Conservation (phyloP, 257 asterid genomes). For the Craterostigma plantagineum region DNA sequence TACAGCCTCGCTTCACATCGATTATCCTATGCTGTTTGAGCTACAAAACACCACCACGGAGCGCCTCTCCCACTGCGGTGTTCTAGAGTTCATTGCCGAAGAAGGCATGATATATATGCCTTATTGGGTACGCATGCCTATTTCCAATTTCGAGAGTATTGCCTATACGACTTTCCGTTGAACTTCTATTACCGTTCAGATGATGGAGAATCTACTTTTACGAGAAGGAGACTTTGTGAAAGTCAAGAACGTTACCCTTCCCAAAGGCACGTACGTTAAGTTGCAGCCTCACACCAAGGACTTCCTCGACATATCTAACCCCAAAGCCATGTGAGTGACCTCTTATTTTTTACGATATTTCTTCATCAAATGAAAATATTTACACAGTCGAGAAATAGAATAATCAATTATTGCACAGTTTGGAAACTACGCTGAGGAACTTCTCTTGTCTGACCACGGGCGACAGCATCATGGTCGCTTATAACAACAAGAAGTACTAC, state of each 20-base stretch:
- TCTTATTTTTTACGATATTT: no score
- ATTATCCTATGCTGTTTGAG: slow-evolving; percentile 98
- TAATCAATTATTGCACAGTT: slow-evolving; percentile 24
- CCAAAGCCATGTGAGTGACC: slow-evolving; percentile 85
- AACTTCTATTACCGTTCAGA: slow-evolving; percentile 20
- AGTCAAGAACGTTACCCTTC: slow-evolving; percentile 78
- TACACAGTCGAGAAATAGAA: no score
- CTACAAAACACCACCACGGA: slow-evolving; percentile 60
- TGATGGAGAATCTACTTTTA: slow-evolving; percentile 92
- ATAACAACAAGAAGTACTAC: slow-evolving; percentile 81
- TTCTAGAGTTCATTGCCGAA: slow-evolving; percentile 94
- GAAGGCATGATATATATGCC: slow-evolving; percentile 99
- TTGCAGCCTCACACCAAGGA: slow-evolving; percentile 93
- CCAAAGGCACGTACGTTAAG: slow-evolving; percentile 86
- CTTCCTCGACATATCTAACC: slow-evolving; percentile 92
- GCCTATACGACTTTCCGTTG: background rate
- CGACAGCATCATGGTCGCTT: slow-evolving; percentile 98
- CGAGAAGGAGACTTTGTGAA: slow-evolving; percentile 87
- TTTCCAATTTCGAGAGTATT: background rate
- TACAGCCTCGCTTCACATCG: slow-evolving; percentile 90
- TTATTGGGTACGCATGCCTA: slow-evolving; percentile 67
- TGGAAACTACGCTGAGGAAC: slow-evolving; percentile 95
- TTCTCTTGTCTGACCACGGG: slow-evolving; percentile 93
- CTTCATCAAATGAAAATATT: no score
- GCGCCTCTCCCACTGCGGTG: slow-evolving; percentile 92